Evolutionary conservation across 805 yeast species (phyloP).

Genomic region (Ogataea saltuana): DNA sequence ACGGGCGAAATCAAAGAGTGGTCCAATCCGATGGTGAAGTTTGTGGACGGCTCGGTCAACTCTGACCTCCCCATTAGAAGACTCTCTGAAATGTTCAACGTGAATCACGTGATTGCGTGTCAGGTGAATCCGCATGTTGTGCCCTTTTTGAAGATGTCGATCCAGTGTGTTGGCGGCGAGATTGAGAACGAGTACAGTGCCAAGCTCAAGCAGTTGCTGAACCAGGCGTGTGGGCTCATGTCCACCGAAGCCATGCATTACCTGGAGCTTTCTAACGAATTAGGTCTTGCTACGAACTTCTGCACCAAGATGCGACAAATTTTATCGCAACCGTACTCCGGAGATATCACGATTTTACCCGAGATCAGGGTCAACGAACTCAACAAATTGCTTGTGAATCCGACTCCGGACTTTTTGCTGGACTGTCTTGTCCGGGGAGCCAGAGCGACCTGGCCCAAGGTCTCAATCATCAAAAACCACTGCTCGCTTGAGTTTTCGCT

Average conservation of each 20-base stretch:
- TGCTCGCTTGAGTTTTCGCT: constrained; percentile 87
- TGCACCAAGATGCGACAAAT: constrained; percentile 75
- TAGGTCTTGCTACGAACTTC: constrained; percentile 73
- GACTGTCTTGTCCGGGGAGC: constrained; percentile 81
- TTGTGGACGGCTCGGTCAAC: constrained; percentile 95
- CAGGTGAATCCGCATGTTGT: constrained; percentile 97
- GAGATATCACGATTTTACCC: constrained; percentile 92
- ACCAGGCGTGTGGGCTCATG: constrained; percentile 56
- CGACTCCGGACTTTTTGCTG: constrained; percentile 71
- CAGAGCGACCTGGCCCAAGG: constrained; percentile 90
- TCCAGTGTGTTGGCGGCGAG: constrained; percentile 69
- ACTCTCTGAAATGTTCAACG: constrained; percentile 94
- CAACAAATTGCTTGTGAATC: constrained; percentile 69
- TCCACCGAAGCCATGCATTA: constrained; percentile 77
- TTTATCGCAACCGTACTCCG: constrained; percentile 83
- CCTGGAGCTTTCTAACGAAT: constrained; percentile 68
- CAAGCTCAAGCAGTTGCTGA: constrained; percentile 51
- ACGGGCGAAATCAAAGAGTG: constrained; percentile 79
- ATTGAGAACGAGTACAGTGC: constrained; percentile 61
- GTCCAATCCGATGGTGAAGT: constrained; percentile 74
- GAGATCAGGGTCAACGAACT: constrained; percentile 62
- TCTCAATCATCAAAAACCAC: constrained; percentile 82
- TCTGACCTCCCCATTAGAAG: constrained; percentile 90
- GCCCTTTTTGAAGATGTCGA: constrained; percentile 73
- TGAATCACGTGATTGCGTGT: constrained; percentile 94